Conservation (phyloP, 495 filamentous ascomycete genomes). For the Talaromyces borbonicus region DNA sequence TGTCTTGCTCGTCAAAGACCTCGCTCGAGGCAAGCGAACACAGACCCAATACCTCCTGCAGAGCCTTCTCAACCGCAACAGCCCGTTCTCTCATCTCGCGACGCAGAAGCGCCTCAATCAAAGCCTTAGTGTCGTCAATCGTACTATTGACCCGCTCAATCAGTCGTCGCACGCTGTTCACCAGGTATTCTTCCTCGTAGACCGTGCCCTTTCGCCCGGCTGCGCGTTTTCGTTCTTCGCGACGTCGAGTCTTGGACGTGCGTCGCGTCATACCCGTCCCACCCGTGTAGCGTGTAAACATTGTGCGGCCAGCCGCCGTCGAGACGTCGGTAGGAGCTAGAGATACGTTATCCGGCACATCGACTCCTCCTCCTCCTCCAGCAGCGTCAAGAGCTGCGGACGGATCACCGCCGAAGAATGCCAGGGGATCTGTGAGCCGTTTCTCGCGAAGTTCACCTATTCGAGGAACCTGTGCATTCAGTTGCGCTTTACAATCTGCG, state of each 20-base stretch:
- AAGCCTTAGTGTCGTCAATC: conserved; percentile 53
- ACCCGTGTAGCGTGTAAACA: conserved; percentile 85
- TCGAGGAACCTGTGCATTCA: conserved; percentile 73
- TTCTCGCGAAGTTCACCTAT: conserved; percentile 71
- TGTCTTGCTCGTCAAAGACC: conserved; percentile 51
- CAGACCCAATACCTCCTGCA: conserved; percentile 59
- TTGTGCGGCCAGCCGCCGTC: conserved; percentile 57
- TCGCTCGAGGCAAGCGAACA: conserved; percentile 55
- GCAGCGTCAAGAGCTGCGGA: conserved; percentile 35
- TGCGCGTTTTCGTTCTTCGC: conserved; percentile 91
- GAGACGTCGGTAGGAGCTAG: conserved; percentile 76
- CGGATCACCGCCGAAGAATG: conserved; percentile 63
- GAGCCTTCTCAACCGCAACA: conserved; percentile 58
- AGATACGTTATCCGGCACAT: conserved; percentile 85
- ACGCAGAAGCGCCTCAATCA: conserved; percentile 65
- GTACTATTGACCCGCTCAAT: conserved; percentile 72
- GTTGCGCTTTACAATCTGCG: conserved; percentile 79
- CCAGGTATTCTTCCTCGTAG: conserved; percentile 95
- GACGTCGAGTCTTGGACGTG: conserved; percentile 70
- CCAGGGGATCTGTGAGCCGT: conserved; percentile 71
- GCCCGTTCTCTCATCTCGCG: conserved; percentile 83
- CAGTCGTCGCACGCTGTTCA: conserved; percentile 74
- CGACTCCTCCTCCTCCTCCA: conserved; percentile 33
- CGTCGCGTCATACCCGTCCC: conserved; percentile 62
- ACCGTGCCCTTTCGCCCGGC: conserved; percentile 91